Evolutionary conservation across 306 rosid species (phyloP).

Genomic region (Quercus mongolica): DNA sequence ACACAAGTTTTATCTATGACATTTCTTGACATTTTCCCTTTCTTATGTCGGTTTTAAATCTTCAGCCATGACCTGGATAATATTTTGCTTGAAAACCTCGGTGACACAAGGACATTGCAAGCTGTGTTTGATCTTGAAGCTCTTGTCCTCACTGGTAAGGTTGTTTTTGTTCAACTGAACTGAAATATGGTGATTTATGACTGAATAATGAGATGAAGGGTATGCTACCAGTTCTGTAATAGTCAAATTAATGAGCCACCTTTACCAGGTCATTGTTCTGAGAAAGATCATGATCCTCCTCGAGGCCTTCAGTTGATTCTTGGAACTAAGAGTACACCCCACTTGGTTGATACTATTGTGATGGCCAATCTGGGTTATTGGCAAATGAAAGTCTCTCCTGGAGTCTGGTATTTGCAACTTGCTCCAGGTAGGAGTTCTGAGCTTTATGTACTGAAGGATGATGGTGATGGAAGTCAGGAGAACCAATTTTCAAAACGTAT

Average conservation of each 20-base stretch:
- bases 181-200: neutral
- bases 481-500: slow-evolving; percentile 67
- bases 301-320: slow-evolving; percentile 95
- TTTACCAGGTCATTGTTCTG: slow-evolving; percentile 91
- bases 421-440: slow-evolving; percentile 98
- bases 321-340: slow-evolving; percentile 82
- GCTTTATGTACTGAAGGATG: slow-evolving; percentile 75
- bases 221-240: neutral
- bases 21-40: neutral
- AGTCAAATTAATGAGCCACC: slow-evolving; percentile 20
- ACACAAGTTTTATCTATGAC: neutral
- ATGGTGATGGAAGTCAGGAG: slow-evolving; percentile 49
- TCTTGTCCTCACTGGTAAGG: slow-evolving; percentile 88
- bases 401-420: slow-evolving; percentile 97
- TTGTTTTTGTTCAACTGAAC: slow-evolving; percentile 10
- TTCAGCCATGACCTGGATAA: slow-evolving; percentile 97
- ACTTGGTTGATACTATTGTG: slow-evolving; percentile 94
- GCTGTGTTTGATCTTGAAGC: slow-evolving; percentile 98
- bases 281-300: slow-evolving; percentile 91
- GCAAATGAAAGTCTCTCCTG: slow-evolving; percentile 99
- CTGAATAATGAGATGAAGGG: slow-evolving; percentile 9
- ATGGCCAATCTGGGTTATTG: slow-evolving; percentile 99
- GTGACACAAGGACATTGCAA: slow-evolving; percentile 87
- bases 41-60: slow-evolving; percentile 14
- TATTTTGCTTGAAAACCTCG: slow-evolving; percentile 95